Percentiles rank a stretch among this genome's conserved stretches.
phyloP scores from a whole-genome alignment of 148 eudicot species.

The Simmondsia chinensis region DNA sequence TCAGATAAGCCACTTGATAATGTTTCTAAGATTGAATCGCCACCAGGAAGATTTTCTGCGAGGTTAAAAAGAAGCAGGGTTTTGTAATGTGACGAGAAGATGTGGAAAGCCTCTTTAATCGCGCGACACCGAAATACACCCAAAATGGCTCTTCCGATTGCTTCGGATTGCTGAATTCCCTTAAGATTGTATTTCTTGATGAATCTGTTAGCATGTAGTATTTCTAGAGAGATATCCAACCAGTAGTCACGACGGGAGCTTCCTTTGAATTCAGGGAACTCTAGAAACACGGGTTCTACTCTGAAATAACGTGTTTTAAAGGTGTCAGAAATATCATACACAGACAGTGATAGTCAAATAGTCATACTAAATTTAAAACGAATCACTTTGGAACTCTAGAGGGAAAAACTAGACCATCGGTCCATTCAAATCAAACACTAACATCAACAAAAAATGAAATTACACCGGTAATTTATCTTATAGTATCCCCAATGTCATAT shows the following conservation, averaged over 20 bases:
- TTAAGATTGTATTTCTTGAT: constrained; percentile 44
- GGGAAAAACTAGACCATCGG: too few species aligned
- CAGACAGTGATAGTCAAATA: too few species aligned
- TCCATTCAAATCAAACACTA: too few species aligned
- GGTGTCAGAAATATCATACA: too few species aligned
- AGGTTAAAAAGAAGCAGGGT: constrained; percentile 63
- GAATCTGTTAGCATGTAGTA: constrained; percentile 58
- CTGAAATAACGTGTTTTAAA: constrained; percentile 13
- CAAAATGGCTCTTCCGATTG: constrained; percentile 62
- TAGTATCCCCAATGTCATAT: too few species aligned
- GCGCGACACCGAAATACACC: constrained; percentile 77
- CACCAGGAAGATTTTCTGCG: constrained; percentile 86
- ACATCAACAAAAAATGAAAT: too few species aligned
- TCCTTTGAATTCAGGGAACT: constrained; percentile 89
- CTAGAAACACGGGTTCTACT: constrained; percentile 63
- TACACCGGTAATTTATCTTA: too few species aligned
- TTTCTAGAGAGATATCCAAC: constrained; percentile 70
- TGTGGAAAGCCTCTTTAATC: constrained; percentile 61
- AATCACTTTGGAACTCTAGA: too few species aligned
- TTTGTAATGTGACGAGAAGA: constrained; percentile 52
- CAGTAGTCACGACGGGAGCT: constrained; percentile 79
- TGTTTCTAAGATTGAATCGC: constrained; percentile 60
- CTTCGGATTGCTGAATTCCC: constrained; percentile 61
- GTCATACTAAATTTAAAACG: too few species aligned
- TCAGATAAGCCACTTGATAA: constrained; percentile 47